Percentiles rank a stretch among this genome's conserved stretches.
Conservation (phyloP, 495 filamentous ascomycete species). For the Neohortaea acidophila region DNA sequence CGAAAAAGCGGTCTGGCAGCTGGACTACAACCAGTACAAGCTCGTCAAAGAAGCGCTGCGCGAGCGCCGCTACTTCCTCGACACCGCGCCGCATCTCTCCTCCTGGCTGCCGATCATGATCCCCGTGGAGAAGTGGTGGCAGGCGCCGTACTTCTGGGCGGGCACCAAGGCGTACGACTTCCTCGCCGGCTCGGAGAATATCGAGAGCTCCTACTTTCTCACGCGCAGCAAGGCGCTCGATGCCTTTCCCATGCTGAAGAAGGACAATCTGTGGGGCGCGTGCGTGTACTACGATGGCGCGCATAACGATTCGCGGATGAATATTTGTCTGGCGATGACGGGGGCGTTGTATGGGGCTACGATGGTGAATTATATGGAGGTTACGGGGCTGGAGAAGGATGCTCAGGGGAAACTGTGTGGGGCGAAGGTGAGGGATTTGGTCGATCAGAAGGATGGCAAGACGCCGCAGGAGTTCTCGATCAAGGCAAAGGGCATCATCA, state of each 20-base stretch:
- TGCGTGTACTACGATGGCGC: constrained; percentile 97
- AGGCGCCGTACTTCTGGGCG: constrained; percentile 92
- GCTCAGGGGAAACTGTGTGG: constrained; percentile 62
- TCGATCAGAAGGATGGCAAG: constrained; percentile 44
- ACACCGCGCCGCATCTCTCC: constrained; percentile 89
- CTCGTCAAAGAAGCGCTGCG: constrained; percentile 89
- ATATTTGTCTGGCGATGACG: constrained; percentile 89
- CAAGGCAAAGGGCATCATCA: constrained; percentile 77
- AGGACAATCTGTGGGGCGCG: constrained; percentile 69
- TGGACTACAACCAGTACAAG: constrained; percentile 90
- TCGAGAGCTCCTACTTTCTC: constrained; percentile 93
- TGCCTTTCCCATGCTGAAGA: constrained; percentile 94
- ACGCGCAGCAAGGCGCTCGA: constrained; percentile 89
- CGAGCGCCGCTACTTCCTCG: constrained; percentile 89
- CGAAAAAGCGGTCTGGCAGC: constrained; percentile 91
- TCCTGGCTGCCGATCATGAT: constrained; percentile 97
- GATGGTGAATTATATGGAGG: constrained; percentile 85
- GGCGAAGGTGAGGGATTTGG: constrained; percentile 59
- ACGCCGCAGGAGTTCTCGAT: constrained; percentile 51
- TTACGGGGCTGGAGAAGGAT: constrained; percentile 71
- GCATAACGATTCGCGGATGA: constrained; percentile 98
- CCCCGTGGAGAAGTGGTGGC: constrained; percentile 90
- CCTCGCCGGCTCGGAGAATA: constrained; percentile 85
- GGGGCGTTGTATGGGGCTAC: constrained; percentile 87
- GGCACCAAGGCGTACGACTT: constrained; percentile 94